These are phyloP conservation scores for Pseudogymnoascus sp. DNA, from an alignment of 2,329 filamentous ascomycete species.

Conservation along the genomic window DNA sequence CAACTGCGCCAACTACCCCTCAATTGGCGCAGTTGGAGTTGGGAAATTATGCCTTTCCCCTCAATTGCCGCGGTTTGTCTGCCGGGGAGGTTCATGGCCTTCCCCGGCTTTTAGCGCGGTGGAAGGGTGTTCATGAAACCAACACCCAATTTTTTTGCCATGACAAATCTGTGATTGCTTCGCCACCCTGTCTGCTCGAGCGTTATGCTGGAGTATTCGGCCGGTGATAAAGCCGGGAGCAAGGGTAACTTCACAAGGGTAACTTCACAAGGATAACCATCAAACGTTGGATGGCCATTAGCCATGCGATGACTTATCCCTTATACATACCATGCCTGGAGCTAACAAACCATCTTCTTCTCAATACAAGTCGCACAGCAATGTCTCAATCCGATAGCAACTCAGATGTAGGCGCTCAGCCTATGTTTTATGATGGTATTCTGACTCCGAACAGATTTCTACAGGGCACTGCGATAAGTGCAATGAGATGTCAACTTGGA, in stretches of 20 bases:
- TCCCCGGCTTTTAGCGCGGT: not conserved
- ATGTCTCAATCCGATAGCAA: not conserved
- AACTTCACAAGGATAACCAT: not conserved
- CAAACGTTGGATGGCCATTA: not conserved
- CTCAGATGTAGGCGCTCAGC: not conserved
- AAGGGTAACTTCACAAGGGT: no score
- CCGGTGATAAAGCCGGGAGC: not conserved
- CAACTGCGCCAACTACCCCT: no score
- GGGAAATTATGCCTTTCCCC: not conserved
- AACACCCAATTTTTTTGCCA: not conserved
- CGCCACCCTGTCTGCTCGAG: not conserved
- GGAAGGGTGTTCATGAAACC: not conserved
- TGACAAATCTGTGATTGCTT: not conserved
- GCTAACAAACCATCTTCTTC: not conserved
- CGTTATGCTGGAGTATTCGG: not conserved
- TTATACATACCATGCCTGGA: not conserved
- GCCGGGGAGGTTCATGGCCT: not conserved
- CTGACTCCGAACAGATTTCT: not conserved
- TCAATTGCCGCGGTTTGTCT: no score
- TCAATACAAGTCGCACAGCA: not conserved
- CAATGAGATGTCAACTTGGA: slow-evolving; percentile 10
- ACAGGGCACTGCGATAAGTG: slow-evolving; percentile 10
- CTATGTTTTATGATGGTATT: not conserved
- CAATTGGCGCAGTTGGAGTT: no score
- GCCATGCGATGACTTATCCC: not conserved